Evolutionary conservation across 2,329 filamentous ascomycete species (phyloP).

Genomic region (Stachybotrys echinatus): DNA sequence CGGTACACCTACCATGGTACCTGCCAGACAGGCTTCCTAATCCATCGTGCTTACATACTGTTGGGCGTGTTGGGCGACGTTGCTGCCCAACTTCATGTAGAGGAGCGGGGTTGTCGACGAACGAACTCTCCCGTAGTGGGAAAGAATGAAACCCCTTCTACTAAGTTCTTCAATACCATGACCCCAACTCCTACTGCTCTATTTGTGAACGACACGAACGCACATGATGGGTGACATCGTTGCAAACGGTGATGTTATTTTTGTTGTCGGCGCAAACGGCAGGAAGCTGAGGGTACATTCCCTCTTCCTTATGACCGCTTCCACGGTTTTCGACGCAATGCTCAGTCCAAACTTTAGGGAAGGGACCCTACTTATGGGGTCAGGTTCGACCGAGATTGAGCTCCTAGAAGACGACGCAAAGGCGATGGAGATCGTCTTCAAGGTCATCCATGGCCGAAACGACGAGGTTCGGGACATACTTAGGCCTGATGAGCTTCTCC

Average conservation of each 20-base stretch:
- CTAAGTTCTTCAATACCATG: too few species aligned
- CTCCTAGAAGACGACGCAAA: conserved; percentile 22
- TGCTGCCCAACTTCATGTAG: too few species aligned
- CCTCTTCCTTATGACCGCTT: conserved; percentile 14
- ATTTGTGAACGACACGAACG: too few species aligned
- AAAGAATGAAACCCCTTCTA: too few species aligned
- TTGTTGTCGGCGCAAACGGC: conserved; percentile 8
- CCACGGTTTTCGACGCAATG: conserved; percentile 20
- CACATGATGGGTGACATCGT: too few species aligned
- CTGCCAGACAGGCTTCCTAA: too few species aligned
- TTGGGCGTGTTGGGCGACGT: too few species aligned
- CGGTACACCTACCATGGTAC: too few species aligned
- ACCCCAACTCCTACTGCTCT: too few species aligned
- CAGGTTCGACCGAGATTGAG: conserved; percentile 13
- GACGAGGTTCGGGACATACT: conserved; percentile 16
- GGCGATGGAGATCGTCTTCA: conserved; percentile 22
- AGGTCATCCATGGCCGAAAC: conserved; percentile 22
- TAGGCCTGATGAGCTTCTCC: conserved; percentile 15
- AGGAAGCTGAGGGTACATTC: conserved; percentile 9
- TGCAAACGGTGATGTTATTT: conserved; percentile 10
- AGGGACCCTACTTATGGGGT: conserved; percentile 6
- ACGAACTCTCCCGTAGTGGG: too few species aligned
- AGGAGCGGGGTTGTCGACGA: too few species aligned
- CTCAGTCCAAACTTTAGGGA: conserved; percentile 14
- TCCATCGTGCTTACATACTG: too few species aligned